Percentiles rank a stretch among this genome's conserved stretches.
Evolutionary conservation across 2,329 filamentous ascomycete genomes (phyloP).

Genomic region (Thelonectria olida): DNA sequence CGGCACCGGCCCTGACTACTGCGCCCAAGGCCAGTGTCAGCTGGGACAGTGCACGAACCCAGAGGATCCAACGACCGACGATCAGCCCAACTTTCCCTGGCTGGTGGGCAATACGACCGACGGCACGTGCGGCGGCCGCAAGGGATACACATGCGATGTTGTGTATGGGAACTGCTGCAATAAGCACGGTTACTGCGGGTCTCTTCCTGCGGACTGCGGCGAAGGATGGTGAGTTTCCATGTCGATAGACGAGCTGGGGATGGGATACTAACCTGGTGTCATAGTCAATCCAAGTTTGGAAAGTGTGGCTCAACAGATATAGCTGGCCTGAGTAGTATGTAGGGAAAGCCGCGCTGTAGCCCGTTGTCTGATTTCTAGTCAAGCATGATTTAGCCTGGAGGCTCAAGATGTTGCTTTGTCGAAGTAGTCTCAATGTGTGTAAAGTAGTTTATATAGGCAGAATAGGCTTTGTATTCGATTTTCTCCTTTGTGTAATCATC

Average conservation of each 20-base stretch:
- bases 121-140: slow-evolving; percentile 10
- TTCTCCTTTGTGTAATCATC: no score
- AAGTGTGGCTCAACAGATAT: background rate
- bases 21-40: slow-evolving; percentile 5
- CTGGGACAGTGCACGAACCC: background rate
- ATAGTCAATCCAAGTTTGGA: slow-evolving; percentile 1
- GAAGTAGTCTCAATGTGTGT: background rate
- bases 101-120: slow-evolving; percentile 6
- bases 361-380: background rate
- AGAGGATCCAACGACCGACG: background rate
- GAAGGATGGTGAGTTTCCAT: background rate
- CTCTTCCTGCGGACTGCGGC: slow-evolving; percentile 6
- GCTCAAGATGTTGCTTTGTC: no score
- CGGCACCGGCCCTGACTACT: slow-evolving; percentile 39
- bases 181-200: slow-evolving; percentile 13
- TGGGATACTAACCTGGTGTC: background rate
- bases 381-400: no score
- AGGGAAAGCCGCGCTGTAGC: background rate
- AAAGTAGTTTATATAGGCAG: background rate
- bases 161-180: slow-evolving; percentile 17
- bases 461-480: background rate
- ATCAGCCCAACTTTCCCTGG: slow-evolving; percentile 12
- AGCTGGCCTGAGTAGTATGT: no score
- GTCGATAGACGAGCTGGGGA: background rate
- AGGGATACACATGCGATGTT: background rate